Evolutionary conservation across 2,329 filamentous ascomycete genomes (phyloP).

Genomic region (Chalaropsis thielavioides): DNA sequence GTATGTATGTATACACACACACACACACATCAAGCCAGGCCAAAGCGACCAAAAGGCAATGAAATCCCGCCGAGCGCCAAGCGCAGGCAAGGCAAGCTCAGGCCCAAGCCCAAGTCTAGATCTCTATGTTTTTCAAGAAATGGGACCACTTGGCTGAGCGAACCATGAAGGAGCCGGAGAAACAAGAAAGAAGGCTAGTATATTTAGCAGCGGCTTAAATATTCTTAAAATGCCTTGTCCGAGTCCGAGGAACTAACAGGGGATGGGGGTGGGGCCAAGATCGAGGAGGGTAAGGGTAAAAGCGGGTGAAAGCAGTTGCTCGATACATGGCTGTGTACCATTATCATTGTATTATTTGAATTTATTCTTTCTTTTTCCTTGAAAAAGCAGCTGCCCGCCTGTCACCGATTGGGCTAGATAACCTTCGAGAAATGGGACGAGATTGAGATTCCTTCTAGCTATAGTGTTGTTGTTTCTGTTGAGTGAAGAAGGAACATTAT

Average conservation of each 20-base stretch:
- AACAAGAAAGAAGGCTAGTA: not conserved
- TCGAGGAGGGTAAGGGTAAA: not conserved
- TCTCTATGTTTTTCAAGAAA: not conserved
- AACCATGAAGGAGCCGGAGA: constrained; percentile 2
- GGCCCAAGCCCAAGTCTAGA: not conserved
- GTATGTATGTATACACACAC: too few species aligned
- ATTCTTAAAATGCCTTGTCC: not conserved
- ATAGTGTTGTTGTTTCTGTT: too few species aligned
- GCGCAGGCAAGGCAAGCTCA: not conserved
- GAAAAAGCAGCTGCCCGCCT: too few species aligned
- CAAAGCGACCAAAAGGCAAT: not conserved
- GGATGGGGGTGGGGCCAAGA: not conserved
- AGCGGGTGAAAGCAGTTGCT: not conserved
- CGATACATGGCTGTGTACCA: too few species aligned
- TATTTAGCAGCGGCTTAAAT: not conserved
- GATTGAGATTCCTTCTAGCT: too few species aligned
- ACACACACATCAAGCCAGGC: too few species aligned
- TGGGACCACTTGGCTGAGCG: constrained; percentile 1
- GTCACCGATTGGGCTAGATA: too few species aligned
- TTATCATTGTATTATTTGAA: too few species aligned
- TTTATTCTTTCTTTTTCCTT: too few species aligned
- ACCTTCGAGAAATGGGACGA: too few species aligned
- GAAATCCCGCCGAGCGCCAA: constrained; percentile 3
- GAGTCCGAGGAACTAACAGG: not conserved
- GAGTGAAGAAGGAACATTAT: too few species aligned